phyloP scores from a whole-genome alignment of 2,329 filamentous ascomycete genomes.

The Diaporthe sp. region DNA sequence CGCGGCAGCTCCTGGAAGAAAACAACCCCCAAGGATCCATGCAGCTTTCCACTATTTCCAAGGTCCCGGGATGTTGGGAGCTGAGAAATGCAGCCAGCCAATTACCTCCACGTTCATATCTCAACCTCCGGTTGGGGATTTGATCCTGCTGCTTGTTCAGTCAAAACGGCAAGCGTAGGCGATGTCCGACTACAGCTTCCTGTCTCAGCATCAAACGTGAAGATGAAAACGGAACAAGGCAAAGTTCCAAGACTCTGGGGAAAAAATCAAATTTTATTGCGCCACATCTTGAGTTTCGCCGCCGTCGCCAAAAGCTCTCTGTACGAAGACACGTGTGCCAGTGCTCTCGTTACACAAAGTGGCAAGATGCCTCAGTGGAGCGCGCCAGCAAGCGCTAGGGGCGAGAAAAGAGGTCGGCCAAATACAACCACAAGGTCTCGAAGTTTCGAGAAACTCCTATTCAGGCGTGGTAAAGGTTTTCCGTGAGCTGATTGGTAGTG shows the following conservation, averaged over 20 bases:
- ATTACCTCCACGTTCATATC: background rate
- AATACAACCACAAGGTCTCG: background rate
- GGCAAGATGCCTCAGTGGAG: background rate
- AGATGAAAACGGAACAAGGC: background rate
- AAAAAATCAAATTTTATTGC: background rate
- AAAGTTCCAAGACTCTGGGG: too few species aligned
- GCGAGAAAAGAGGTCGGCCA: too few species aligned
- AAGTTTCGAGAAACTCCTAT: accelerated
- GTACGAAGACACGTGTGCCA: background rate
- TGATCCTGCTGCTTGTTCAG: background rate
- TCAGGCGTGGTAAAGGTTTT: background rate
- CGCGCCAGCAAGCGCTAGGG: background rate
- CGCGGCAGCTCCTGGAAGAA: background rate
- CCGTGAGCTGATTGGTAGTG: background rate
- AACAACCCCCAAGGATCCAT: background rate
- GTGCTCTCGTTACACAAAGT: background rate
- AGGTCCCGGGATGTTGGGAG: background rate
- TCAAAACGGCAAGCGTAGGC: background rate
- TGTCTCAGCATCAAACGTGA: background rate
- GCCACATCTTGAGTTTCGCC: background rate
- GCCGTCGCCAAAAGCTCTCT: background rate
- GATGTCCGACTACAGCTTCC: background rate
- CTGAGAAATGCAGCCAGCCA: background rate
- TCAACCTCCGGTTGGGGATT: background rate
- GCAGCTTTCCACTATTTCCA: background rate